These are phyloP conservation scores for Melanomma pulvis-pyrius DNA, from an alignment of 495 filamentous ascomycete genomes.

Conservation along the genomic window DNA sequence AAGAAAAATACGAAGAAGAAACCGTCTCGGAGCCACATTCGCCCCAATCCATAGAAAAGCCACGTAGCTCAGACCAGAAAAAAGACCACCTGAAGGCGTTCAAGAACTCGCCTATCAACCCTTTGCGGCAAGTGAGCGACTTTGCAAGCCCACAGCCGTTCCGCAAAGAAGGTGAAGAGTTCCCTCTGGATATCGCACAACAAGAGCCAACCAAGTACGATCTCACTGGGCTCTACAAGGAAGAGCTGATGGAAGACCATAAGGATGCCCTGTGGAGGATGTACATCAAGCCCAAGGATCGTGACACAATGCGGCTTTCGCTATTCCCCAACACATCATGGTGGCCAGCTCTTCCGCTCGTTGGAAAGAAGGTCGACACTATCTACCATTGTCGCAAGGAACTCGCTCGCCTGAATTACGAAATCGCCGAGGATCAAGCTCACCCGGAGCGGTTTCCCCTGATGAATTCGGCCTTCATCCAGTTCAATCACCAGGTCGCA, in stretches of 20 bases:
- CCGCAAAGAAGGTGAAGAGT: slow-evolving; percentile 50
- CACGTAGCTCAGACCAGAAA: not conserved
- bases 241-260: slow-evolving; percentile 62
- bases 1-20: slow-evolving; percentile 18
- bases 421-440: slow-evolving; percentile 90
- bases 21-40: slow-evolving; percentile 22
- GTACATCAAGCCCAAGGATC: slow-evolving; percentile 77
- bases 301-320: slow-evolving; percentile 83
- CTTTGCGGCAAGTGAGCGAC: slow-evolving; percentile 34
- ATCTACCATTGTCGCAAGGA: slow-evolving; percentile 91
- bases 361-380: slow-evolving; percentile 91
- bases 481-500: slow-evolving; percentile 97
- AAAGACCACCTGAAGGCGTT: slow-evolving; percentile 12
- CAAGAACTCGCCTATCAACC: slow-evolving; percentile 30
- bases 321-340: slow-evolving; percentile 74
- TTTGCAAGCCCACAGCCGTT: slow-evolving; percentile 53
- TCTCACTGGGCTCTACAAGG: slow-evolving; percentile 73
- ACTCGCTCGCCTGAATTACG: slow-evolving; percentile 83
- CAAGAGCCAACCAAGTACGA: slow-evolving; percentile 51
- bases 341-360: slow-evolving; percentile 75
- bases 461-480: slow-evolving; percentile 98
- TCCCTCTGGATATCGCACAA: slow-evolving; percentile 40
- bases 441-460: slow-evolving; percentile 84
- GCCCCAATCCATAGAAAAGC: slow-evolving; percentile 11
- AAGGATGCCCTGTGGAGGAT: slow-evolving; percentile 79